Percentiles rank a stretch among this genome's conserved stretches.
Evolutionary conservation across 768 basidiomycete genomes (phyloP).

Genomic region (Lentinula edodes): DNA sequence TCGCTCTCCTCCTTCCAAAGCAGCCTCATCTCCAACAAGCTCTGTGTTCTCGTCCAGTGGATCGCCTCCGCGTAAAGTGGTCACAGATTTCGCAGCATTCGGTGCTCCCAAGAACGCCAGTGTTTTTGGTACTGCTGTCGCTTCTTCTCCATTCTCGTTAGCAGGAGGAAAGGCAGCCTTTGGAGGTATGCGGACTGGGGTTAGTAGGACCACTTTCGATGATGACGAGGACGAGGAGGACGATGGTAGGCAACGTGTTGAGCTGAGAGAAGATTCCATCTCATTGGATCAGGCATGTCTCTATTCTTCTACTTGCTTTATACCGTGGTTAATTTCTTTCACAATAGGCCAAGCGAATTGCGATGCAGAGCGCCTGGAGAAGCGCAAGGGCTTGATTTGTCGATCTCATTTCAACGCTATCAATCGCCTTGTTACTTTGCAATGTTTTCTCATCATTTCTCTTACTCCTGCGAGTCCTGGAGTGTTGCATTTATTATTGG

Average conservation of each 20-base stretch:
- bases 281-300: slow-evolving; percentile 81
- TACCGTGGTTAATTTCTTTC: slow-evolving; percentile 1
- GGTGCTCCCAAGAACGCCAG: slow-evolving; percentile 69
- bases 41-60: slow-evolving; percentile 21
- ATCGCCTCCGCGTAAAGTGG: slow-evolving; percentile 84
- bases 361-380: slow-evolving; percentile 89
- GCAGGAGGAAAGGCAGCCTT: slow-evolving; percentile 82
- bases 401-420: not conserved
- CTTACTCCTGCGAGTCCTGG: not conserved
- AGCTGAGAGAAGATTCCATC: slow-evolving; percentile 79
- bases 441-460: not conserved
- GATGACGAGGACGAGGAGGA: slow-evolving; percentile 70
- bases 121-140: slow-evolving; percentile 81
- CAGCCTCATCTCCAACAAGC: slow-evolving; percentile 35
- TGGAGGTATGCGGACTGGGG: slow-evolving; percentile 58
- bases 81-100: slow-evolving; percentile 85
- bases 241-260: slow-evolving; percentile 64
- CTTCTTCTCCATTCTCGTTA: slow-evolving; percentile 72
- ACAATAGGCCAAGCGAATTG: slow-evolving; percentile 69
- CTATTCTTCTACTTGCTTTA: not conserved
- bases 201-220: slow-evolving; percentile 31
- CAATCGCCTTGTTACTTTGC: not conserved
- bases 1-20: slow-evolving; percentile 33
- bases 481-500: not conserved
- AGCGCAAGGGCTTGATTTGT: slow-evolving; percentile 46